Evolutionary conservation across 805 yeast species (phyloP).

Genomic region (Candida michaelii): DNA sequence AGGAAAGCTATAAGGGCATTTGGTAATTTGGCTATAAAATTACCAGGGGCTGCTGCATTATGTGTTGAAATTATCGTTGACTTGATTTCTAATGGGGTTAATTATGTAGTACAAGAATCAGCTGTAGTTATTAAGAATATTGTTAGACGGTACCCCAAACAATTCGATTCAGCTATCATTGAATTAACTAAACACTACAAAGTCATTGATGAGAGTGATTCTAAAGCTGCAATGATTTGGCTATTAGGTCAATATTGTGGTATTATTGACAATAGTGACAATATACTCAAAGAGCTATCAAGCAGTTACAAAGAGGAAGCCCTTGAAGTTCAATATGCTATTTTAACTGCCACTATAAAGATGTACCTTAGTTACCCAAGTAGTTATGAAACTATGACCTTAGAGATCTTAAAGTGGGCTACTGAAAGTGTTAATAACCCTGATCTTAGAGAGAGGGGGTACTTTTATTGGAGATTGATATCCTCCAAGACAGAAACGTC

Average conservation of each 20-base stretch:
- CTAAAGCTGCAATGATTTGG: constrained; percentile 81
- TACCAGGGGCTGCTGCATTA: constrained; percentile 56
- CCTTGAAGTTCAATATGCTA: constrained; percentile 68
- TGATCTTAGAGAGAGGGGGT: constrained; percentile 83
- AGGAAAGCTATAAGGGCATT: constrained; percentile 85
- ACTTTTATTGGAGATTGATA: constrained; percentile 79
- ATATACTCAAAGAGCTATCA: constrained; percentile 40
- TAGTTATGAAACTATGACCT: constrained; percentile 54
- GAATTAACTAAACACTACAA: constrained; percentile 35
- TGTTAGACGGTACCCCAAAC: constrained; percentile 69
- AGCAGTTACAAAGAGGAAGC: constrained; percentile 60
- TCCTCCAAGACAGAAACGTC: constrained; percentile 40
- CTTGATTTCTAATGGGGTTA: constrained; percentile 61
- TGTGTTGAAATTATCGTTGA: constrained; percentile 65
- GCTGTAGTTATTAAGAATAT: constrained; percentile 75
- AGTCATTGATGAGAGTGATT: constrained; percentile 68
- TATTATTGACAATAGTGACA: constrained; percentile 42
- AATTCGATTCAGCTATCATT: constrained; percentile 38
- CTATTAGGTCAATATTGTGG: constrained; percentile 71
- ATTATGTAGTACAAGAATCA: constrained; percentile 78
- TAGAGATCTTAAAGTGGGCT: constrained; percentile 60
- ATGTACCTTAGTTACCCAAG: constrained; percentile 58
- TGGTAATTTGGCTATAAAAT: constrained; percentile 82
- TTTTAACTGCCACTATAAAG: constrained; percentile 74
- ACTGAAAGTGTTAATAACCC: constrained; percentile 80